phyloP scores from a whole-genome alignment of 2,329 filamentous ascomycete species.

The Microascus cirrosus region DNA sequence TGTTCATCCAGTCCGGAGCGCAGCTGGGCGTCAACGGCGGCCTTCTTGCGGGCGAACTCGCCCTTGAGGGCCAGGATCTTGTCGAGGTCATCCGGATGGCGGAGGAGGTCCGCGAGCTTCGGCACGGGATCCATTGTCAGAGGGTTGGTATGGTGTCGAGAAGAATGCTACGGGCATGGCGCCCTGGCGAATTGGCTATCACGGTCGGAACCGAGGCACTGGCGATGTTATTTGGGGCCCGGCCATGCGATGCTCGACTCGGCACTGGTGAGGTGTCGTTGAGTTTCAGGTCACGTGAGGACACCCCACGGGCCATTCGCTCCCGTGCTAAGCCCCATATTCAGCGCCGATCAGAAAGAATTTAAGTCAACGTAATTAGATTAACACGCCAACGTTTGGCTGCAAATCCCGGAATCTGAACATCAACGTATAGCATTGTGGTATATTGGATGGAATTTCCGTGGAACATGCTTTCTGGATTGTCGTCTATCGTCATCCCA shows the following conservation, averaged over 20 bases:
- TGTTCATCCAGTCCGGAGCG: conserved; percentile 82
- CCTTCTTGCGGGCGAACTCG: conserved; percentile 91
- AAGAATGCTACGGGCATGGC: background rate
- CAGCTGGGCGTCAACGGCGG: conserved; percentile 79
- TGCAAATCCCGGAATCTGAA: too few relatives aligned
- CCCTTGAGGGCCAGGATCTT: conserved; percentile 84
- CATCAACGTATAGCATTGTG: too few relatives aligned
- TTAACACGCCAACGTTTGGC: too few relatives aligned
- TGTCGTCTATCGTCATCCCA: too few relatives aligned
- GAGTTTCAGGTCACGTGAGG: background rate
- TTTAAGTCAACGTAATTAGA: too few relatives aligned
- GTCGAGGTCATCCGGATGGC: conserved; percentile 93
- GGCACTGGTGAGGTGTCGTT: background rate
- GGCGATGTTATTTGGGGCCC: background rate
- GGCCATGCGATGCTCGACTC: background rate
- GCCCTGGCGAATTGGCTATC: background rate
- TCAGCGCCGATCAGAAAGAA: too few relatives aligned
- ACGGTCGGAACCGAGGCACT: background rate
- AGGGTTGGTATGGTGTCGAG: background rate
- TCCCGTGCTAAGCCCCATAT: too few relatives aligned
- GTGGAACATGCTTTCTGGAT: too few relatives aligned
- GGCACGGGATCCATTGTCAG: conserved; percentile 52
- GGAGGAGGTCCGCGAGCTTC: conserved; percentile 85
- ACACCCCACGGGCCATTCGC: too few relatives aligned
- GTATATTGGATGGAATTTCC: too few relatives aligned